These are phyloP conservation scores for Metarhizium album DNA, from an alignment of 2,329 filamentous ascomycete genomes.

Conservation along the genomic window DNA sequence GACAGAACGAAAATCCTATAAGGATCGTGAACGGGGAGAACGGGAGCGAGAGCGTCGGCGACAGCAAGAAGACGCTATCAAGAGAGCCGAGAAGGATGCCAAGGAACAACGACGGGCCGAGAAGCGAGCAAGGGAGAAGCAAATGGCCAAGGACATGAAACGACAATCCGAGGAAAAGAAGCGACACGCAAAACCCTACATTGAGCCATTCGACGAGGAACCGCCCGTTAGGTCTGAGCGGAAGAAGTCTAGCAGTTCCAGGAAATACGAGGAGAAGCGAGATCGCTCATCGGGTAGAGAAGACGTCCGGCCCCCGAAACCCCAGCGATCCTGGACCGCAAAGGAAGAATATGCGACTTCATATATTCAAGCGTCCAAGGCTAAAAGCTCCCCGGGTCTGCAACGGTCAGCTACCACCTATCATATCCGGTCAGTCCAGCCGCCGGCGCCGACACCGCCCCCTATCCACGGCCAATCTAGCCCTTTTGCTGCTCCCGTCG, in stretches of 20 bases:
- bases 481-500: slow-evolving; percentile 19
- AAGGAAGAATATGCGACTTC: slow-evolving; percentile 14
- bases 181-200: slow-evolving; percentile 22
- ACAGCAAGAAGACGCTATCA: slow-evolving; percentile 14
- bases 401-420: slow-evolving; percentile 14
- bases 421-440: slow-evolving; percentile 14
- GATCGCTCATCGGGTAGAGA: slow-evolving; percentile 24
- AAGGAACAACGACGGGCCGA: slow-evolving; percentile 23
- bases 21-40: slow-evolving; percentile 22
- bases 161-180: slow-evolving; percentile 27
- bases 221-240: slow-evolving; percentile 19
- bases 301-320: slow-evolving; percentile 13
- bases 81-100: slow-evolving; percentile 21
- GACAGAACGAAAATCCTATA: slow-evolving; percentile 31
- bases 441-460: slow-evolving; percentile 26
- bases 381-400: slow-evolving; percentile 12
- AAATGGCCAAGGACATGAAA: slow-evolving; percentile 27
- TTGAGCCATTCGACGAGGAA: slow-evolving; percentile 25
- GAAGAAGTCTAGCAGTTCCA: slow-evolving; percentile 28
- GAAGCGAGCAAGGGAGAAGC: slow-evolving; percentile 25
- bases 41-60: slow-evolving; percentile 16
- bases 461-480: slow-evolving; percentile 17
- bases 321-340: slow-evolving; percentile 13
- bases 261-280: slow-evolving; percentile 27
- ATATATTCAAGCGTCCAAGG: slow-evolving; percentile 23